phyloP scores from a whole-genome alignment of 1,139 yeast genomes.

The Candida glucosophila region DNA sequence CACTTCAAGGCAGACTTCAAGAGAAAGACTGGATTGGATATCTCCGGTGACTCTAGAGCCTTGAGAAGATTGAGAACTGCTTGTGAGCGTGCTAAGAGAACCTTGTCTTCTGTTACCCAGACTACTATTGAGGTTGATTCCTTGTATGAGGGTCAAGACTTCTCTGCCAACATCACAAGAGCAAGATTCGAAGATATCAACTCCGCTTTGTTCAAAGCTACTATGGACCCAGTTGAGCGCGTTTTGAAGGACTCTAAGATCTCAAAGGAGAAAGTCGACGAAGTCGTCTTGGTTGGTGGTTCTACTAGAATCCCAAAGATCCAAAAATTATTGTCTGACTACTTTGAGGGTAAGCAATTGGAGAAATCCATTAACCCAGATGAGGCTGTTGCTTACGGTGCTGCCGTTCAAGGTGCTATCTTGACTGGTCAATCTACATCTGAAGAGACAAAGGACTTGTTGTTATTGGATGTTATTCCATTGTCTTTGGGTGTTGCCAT shows the following conservation, averaged over 20 bases:
- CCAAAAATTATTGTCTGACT: slow-evolving; percentile 94
- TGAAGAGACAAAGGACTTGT: slow-evolving; percentile 94
- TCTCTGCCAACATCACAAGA: slow-evolving; percentile 95
- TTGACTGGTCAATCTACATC: slow-evolving; percentile 96
- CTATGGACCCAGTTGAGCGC: slow-evolving; percentile 96
- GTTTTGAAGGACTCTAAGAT: slow-evolving; percentile 94
- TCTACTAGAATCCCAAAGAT: slow-evolving; percentile 99
- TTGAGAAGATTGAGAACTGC: slow-evolving; percentile 98
- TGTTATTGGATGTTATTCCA: slow-evolving; percentile 97
- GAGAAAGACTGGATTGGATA: slow-evolving; percentile 92
- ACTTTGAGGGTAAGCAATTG: slow-evolving; percentile 96
- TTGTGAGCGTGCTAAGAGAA: slow-evolving; percentile 99
- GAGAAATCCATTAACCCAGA: slow-evolving; percentile 97
- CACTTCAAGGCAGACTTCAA: slow-evolving; percentile 93
- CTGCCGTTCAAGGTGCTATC: slow-evolving; percentile 99
- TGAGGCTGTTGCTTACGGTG: slow-evolving; percentile 99
- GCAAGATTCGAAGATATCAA: slow-evolving; percentile 98
- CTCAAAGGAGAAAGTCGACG: slow-evolving; percentile 82
- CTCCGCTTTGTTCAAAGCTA: slow-evolving; percentile 91
- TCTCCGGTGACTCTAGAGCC: slow-evolving; percentile 90
- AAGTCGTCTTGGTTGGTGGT: slow-evolving; percentile 98
- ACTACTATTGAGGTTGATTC: slow-evolving; percentile 97
- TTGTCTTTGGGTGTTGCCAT: slow-evolving; percentile 99
- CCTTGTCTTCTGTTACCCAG: slow-evolving; percentile 93
- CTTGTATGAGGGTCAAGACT: slow-evolving; percentile 91